Percentiles rank a stretch among this genome's conserved stretches.
These are phyloP conservation scores for Russula emetica DNA, from an alignment of 768 basidiomycete genomes.

Conservation along the genomic window DNA sequence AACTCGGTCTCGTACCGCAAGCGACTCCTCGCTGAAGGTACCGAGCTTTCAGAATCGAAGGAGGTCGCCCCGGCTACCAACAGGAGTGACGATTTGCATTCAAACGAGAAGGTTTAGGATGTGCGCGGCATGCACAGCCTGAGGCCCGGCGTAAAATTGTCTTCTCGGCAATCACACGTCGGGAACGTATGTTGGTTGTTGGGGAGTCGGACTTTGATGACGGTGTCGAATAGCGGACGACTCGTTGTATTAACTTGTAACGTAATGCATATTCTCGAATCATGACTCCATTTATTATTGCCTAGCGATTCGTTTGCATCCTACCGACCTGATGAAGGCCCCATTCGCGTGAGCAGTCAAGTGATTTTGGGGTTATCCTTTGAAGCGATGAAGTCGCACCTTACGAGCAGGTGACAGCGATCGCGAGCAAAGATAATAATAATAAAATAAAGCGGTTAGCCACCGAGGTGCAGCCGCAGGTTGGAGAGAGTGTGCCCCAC, in stretches of 20 bases:
- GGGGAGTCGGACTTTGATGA: not conserved
- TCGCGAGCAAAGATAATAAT: not conserved
- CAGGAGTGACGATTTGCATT: not conserved
- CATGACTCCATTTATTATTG: no score
- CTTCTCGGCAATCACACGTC: not conserved
- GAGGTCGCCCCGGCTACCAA: not conserved
- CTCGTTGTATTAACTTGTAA: conserved; percentile 9
- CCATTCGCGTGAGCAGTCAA: not conserved
- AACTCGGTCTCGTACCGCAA: conserved; percentile 40
- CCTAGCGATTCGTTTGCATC: not conserved
- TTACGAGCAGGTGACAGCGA: not conserved
- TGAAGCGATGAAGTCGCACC: not conserved
- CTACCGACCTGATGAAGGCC: not conserved
- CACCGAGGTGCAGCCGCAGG: not conserved
- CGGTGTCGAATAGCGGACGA: not conserved
- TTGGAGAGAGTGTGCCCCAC: not conserved
- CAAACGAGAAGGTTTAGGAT: conserved; percentile 17
- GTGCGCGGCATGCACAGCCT: not conserved
- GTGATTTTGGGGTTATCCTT: not conserved
- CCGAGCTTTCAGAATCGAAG: not conserved
- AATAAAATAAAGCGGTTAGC: not conserved
- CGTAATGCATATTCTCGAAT: not conserved
- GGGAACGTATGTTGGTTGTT: not conserved
- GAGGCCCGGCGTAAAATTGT: not conserved
- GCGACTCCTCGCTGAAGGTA: conserved; percentile 28